Conservation (phyloP, 2,329 filamentous ascomycete species). For the Blastomyces gilchristii region DNA sequence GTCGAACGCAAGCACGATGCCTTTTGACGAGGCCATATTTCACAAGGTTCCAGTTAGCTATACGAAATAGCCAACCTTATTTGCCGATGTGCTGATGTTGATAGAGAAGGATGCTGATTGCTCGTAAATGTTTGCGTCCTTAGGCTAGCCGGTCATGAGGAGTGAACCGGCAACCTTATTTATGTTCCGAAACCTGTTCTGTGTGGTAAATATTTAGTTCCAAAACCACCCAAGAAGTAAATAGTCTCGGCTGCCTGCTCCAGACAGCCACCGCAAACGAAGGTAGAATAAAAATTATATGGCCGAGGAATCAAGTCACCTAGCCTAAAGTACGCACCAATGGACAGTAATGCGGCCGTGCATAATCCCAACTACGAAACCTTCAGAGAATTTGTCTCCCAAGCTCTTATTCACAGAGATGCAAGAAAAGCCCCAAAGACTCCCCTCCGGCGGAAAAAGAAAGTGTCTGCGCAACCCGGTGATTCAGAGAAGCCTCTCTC, state of each 20-base stretch:
- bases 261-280: neutral
- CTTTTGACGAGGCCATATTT: constrained; percentile 15
- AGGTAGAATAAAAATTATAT: neutral
- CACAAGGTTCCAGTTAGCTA: neutral
- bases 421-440: constrained; percentile 37
- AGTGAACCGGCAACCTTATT: too few relatives aligned
- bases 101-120: neutral
- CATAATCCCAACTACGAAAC: constrained; percentile 50
- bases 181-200: too few relatives aligned
- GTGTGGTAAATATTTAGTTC: too few relatives aligned
- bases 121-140: neutral
- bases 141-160: too few relatives aligned
- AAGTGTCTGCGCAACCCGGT: constrained; percentile 12
- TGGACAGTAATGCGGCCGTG: neutral
- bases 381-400: constrained; percentile 66
- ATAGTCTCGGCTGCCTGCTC: neutral
- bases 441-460: constrained; percentile 21
- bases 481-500: constrained; percentile 9
- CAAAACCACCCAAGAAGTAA: too few relatives aligned
- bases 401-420: constrained; percentile 51
- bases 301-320: neutral
- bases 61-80: neutral
- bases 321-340: neutral
- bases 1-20: constrained; percentile 57
- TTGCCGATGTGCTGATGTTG: neutral